A percentile compares a stretch with the other conserved stretches of the same genome.
Evolutionary conservation across 495 filamentous ascomycete species (phyloP).

Genomic region (Delitschia confertaspora): DNA sequence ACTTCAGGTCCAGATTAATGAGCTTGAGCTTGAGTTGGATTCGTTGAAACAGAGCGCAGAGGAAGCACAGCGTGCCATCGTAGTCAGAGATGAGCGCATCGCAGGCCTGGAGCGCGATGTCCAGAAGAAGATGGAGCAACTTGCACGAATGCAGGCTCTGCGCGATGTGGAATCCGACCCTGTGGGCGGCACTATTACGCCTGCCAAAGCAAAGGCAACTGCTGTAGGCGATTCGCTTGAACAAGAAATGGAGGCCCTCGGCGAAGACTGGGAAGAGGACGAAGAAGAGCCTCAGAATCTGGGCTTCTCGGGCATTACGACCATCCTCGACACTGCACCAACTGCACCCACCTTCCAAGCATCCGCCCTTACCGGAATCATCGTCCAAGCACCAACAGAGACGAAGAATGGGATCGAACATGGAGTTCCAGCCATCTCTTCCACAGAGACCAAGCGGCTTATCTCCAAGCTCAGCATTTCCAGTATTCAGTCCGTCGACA

Average conservation of each 20-base stretch:
- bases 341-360: not conserved
- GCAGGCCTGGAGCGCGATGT: not conserved
- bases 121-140: not conserved
- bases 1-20: no score
- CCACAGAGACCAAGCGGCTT: no score
- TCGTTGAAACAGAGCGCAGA: no score
- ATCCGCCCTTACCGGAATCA: not conserved
- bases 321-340: not conserved
- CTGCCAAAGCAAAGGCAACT: not conserved
- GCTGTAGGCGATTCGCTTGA: not conserved
- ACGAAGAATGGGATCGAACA: no score
- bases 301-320: conserved; percentile 3
- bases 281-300: not conserved
- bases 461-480: no score
- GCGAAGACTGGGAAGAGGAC: not conserved
- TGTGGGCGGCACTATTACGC: no score
- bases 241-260: not conserved
- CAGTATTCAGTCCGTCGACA: no score
- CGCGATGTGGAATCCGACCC: no score
- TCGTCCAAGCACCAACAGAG: no score
- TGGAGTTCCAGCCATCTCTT: no score
- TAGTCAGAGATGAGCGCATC: conserved; percentile 5
- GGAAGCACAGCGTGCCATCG: not conserved
- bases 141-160: not conserved
- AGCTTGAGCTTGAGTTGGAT: no score